Base-by-base conservation (phyloP, 768 basidiomycete species). In the Leccinum obscurum region DNA sequence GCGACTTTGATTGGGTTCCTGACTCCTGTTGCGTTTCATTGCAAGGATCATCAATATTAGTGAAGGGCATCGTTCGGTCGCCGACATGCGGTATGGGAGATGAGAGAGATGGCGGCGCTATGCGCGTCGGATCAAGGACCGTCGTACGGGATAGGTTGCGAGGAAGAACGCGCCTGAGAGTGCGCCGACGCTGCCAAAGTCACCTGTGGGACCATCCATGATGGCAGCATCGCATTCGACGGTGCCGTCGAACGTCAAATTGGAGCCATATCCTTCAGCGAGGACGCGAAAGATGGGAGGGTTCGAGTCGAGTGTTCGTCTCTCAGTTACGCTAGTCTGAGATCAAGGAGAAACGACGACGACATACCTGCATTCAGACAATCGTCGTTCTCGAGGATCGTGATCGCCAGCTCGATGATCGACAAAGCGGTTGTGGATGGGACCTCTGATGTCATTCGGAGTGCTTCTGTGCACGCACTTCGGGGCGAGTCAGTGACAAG, bases 211-310 rank as follows among this genome's bases (percentile, higher is more conserved):
- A 24, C 82, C 81, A 22, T 77, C 75, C 85, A 91, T 90, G 58
- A 93, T 77, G 13, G 89, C 81, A 8, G 92, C 91, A 65, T 93
- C 92, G 65, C 92, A 93, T 74, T 93, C 92, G 17, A 92, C 90
- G 3, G 76, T 77, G 14, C 92, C 90, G n/a, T 83, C 78, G 3
- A 87, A 63, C 0, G 89, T 92, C 51, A 93, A 76, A 70, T 93
- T 93, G 2, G 92, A 90, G 4, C 92, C 91, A 61, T 81, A 84
- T 1, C 91, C 90, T 87, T 53, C 17, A 46, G 24, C 10, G 15
- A 34, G 1, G 24, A 35, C 9, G 41, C 9, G 22, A 57, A 17
- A 41, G 44, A 57, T 57, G 24, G 13, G 17, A 14, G 37, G 50
- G 9, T 28, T 10, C 9, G 15, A 44, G n/a, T 44, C n/a, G 4